A percentile compares a stretch with the other conserved stretches of the same genome.
phyloP scores from a whole-genome alignment of 441 rosid species.

The Arabidopsis hybrid region DNA sequence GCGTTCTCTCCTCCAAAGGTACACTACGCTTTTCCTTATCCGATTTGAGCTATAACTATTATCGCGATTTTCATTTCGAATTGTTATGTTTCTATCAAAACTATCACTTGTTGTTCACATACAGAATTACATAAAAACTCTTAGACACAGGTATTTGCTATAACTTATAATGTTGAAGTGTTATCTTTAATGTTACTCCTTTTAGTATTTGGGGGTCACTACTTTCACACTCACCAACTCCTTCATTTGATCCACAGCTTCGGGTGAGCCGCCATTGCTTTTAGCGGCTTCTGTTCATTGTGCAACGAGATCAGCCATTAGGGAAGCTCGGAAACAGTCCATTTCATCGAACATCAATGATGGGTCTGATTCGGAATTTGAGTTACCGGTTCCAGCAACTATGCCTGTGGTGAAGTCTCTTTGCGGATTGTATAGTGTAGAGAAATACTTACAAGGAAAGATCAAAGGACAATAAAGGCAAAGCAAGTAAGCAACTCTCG shows the following conservation, averaged over 20 bases:
- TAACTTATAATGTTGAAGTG: neutral
- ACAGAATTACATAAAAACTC: neutral
- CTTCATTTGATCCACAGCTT: constrained; percentile 57
- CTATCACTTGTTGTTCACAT: neutral
- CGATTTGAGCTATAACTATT: neutral
- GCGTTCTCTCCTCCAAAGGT: constrained; percentile 87
- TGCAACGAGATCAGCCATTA: constrained; percentile 82
- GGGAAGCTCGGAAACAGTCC: constrained; percentile 78
- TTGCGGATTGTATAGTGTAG: constrained; percentile 73
- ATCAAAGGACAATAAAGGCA: neutral
- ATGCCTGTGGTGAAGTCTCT: constrained; percentile 84
- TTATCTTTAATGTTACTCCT: neutral
- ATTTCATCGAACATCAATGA: constrained; percentile 53
- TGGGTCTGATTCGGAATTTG: constrained; percentile 39
- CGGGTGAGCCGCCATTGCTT: constrained; percentile 88
- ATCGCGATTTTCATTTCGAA: neutral
- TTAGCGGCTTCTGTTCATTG: constrained; percentile 84
- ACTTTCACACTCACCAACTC: constrained; percentile 2
- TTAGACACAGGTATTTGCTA: neutral
- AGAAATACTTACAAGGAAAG: constrained; percentile 53
- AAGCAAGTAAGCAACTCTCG: neutral
- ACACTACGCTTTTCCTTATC: neutral
- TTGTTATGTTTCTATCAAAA: neutral
- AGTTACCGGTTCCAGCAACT: constrained; percentile 78
- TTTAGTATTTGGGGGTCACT: neutral